Evolutionary conservation across 306 rosid genomes (phyloP).

Genomic region (Carpinus fangiana): DNA sequence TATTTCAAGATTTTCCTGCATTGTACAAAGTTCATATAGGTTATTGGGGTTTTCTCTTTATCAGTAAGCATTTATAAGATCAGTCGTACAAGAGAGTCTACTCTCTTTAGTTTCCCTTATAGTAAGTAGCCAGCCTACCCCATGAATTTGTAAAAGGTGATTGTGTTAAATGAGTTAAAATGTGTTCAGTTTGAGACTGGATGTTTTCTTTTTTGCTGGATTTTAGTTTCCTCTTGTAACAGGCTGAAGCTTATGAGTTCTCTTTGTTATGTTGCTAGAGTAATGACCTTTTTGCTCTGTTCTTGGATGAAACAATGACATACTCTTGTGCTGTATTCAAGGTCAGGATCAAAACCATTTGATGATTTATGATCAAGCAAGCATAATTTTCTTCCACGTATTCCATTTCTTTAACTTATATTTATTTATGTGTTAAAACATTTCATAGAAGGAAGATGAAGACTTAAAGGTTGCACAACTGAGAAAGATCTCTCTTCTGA

Average conservation of each 20-base stretch:
- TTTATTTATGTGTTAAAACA: constrained; percentile 8
- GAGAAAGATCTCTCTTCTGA: constrained; percentile 71
- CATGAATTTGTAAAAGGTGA: not conserved
- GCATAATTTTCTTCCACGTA: constrained; percentile 12
- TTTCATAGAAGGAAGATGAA: constrained; percentile 59
- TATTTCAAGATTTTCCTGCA: not conserved
- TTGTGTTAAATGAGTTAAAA: not conserved
- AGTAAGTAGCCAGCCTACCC: not conserved
- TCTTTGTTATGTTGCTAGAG: constrained; percentile 55
- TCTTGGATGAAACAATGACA: constrained; percentile 94
- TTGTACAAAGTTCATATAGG: not conserved
- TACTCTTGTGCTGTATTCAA: constrained; percentile 84
- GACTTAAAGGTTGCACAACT: constrained; percentile 74
- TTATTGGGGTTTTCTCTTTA: not conserved
- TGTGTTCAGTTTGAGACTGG: too few relatives aligned
- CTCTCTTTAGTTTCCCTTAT: not conserved
- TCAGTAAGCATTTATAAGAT: not conserved
- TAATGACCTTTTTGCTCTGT: constrained; percentile 79
- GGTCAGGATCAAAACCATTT: constrained; percentile 46
- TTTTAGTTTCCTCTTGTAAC: not conserved
- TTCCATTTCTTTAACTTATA: not conserved
- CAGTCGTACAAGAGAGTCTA: not conserved
- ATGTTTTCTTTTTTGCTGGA: not conserved
- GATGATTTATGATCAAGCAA: not conserved
- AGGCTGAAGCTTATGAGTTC: not conserved